These are phyloP conservation scores for Aspergillus amoenus DNA, from an alignment of 2,329 filamentous ascomycete genomes.

Conservation along the genomic window DNA sequence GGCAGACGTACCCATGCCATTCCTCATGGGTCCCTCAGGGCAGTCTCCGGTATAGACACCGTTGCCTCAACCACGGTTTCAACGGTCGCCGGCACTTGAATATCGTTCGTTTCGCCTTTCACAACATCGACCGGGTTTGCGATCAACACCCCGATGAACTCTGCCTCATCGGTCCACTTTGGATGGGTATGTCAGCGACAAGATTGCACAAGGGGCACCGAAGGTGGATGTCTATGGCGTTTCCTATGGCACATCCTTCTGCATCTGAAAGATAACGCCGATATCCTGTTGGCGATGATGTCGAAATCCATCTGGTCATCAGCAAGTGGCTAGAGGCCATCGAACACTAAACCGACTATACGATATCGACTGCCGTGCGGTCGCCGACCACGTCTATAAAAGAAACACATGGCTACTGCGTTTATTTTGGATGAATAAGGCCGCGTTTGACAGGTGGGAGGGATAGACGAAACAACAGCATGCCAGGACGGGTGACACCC, in stretches of 20 bases:
- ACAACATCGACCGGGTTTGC: conserved; percentile 49
- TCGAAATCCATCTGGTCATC: too few relatives aligned
- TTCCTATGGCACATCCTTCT: conserved; percentile 50
- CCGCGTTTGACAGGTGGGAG: too few relatives aligned
- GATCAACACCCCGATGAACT: conserved; percentile 49
- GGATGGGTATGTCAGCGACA: conserved; percentile 51
- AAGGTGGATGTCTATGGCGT: too few relatives aligned
- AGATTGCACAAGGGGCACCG: conserved; percentile 39
- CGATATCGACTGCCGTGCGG: too few relatives aligned
- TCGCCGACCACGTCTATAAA: too few relatives aligned
- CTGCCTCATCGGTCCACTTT: conserved; percentile 49
- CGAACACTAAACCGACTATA: too few relatives aligned
- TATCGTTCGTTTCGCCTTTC: conserved; percentile 52
- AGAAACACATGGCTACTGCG: too few relatives aligned
- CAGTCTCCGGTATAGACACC: conserved; percentile 45
- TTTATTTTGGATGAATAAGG: too few relatives aligned
- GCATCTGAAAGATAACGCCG: conserved; percentile 47
- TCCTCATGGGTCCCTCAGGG: conserved; percentile 53
- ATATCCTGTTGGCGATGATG: conserved; percentile 48
- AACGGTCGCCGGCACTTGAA: conserved; percentile 50
- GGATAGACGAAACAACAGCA: too few relatives aligned
- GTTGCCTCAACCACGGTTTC: conserved; percentile 55
- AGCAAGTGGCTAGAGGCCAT: too few relatives aligned
- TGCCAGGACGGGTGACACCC: too few relatives aligned
- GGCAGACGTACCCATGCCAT: conserved; percentile 45